Percentiles rank a stretch among this genome's conserved stretches.
These are phyloP conservation scores for Marasmius tenuissimus DNA, from an alignment of 1,284 basidiomycete species.

Conservation along the genomic window DNA sequence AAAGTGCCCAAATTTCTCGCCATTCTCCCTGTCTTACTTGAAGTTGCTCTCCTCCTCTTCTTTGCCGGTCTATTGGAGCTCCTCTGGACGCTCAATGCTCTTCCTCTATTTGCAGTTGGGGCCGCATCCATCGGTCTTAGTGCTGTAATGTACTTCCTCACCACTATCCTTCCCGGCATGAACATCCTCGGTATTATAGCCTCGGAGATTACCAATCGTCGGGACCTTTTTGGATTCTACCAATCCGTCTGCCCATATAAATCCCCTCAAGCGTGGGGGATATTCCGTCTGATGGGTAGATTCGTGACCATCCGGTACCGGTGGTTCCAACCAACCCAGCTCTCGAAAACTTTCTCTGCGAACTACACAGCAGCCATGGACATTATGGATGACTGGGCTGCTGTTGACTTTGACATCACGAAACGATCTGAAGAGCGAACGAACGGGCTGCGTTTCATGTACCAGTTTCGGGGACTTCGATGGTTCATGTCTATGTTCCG, in stretches of 20 bases:
- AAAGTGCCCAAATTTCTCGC: not conserved
- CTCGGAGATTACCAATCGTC: not conserved
- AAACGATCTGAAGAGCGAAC: not conserved
- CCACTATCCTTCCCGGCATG: not conserved
- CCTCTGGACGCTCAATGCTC: not conserved
- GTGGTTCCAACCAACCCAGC: not conserved
- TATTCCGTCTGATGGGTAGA: not conserved
- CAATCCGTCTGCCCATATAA: not conserved
- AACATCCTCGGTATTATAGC: not conserved
- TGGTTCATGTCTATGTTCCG: not conserved
- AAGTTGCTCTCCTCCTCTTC: constrained; percentile 4
- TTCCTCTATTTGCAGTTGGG: not conserved
- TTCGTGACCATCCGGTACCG: not conserved
- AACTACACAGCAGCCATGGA: not conserved
- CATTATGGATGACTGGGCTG: not conserved
- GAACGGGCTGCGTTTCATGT: not conserved
- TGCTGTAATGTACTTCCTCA: not conserved
- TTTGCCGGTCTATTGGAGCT: constrained; percentile 6
- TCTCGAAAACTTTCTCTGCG: not conserved
- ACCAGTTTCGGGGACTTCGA: not conserved
- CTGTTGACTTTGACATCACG: not conserved
- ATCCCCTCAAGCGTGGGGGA: not conserved
- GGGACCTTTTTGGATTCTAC: not conserved
- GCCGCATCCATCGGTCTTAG: not conserved
- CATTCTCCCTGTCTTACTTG: constrained; percentile 3